phyloP scores from a whole-genome alignment of 2,329 filamentous ascomycete genomes.

The Botryotinia globosa region DNA sequence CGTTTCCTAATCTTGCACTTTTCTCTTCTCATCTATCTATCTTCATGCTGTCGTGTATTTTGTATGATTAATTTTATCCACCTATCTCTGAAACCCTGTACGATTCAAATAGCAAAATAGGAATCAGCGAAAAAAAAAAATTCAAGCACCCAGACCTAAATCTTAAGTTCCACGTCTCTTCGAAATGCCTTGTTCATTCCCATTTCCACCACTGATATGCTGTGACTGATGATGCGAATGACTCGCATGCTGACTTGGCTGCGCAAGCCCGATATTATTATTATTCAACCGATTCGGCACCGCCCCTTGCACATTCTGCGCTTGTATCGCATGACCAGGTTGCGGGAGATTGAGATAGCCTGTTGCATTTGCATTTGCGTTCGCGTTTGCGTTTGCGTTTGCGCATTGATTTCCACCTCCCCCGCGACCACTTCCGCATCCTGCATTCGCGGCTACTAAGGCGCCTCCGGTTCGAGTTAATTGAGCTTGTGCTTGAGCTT shows the following conservation, averaged over 20 bases:
- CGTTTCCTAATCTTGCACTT: not conserved
- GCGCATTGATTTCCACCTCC: not conserved
- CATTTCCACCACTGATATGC: not conserved
- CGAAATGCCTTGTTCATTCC: not conserved
- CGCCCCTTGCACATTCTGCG: not conserved
- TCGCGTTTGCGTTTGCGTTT: not conserved
- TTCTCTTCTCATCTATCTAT: not conserved
- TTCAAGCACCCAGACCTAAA: not conserved
- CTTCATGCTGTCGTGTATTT: too few relatives aligned
- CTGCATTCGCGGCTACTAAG: not conserved
- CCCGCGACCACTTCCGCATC: not conserved
- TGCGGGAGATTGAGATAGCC: not conserved
- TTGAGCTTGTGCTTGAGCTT: not conserved
- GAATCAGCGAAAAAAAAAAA: too few relatives aligned
- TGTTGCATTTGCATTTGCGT: not conserved
- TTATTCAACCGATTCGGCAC: not conserved
- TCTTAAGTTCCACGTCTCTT: not conserved
- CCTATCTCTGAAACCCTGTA: not conserved
- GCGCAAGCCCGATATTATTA: slow-evolving; percentile 7
- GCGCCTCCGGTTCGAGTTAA: not conserved
- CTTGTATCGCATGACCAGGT: not conserved
- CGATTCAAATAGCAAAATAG: not conserved
- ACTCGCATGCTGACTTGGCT: not conserved
- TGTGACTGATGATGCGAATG: not conserved
- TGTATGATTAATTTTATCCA: not conserved